Base-by-base conservation (phyloP, 1,139 yeast genomes). In the Williopsis jadinii region DNA sequence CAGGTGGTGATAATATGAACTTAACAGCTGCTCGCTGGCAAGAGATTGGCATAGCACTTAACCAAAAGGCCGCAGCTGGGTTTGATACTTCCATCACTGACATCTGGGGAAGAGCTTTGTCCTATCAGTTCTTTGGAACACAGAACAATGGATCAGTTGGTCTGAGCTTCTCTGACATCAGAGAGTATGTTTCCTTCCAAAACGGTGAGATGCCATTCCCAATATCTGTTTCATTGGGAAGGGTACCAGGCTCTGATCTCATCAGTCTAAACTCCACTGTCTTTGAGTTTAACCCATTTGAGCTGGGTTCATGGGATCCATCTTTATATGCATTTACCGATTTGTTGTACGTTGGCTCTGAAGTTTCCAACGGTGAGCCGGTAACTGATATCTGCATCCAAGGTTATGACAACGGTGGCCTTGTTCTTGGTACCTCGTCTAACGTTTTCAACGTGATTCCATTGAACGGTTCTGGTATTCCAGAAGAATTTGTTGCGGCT, bases 251-350 rank as follows among this genome's bases (percentile, higher is more conserved):
- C 32, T 63, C 80, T 8, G 44, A 51, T 8, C 68, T 81, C 41
- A 65, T 82, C 42, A 71, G 76, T 53, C 64, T 69, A 12, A 87
- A 84, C 58, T 78, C 92, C 9, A 82, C 95, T 1, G 71, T 83
- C 12, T 78, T 84, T 48, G 97, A 88, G 61, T 68, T 84, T 54
- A 84, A 75, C 48, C 90, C 97, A 2, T 85, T 66, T 53, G 96
- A 88, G 63, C 60, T 87, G 61, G 96, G 96, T 8, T 80, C 94
- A 29, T 87, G 95, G 94, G 96, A 88, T 59, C 84, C 87, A 31
- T 70, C 84, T 0, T 62, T 86, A 37, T 70, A 74, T 46, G 72
- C 81, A 19, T 87, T 88, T 64, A 69, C 81, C 24, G 80, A 81
- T 45, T 66, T 80, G 26, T 75, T 78, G 59, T 87, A 84, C 58